Base-by-base conservation (phyloP, 148 eudicot genomes). In the Rhododendron henanense region DNA sequence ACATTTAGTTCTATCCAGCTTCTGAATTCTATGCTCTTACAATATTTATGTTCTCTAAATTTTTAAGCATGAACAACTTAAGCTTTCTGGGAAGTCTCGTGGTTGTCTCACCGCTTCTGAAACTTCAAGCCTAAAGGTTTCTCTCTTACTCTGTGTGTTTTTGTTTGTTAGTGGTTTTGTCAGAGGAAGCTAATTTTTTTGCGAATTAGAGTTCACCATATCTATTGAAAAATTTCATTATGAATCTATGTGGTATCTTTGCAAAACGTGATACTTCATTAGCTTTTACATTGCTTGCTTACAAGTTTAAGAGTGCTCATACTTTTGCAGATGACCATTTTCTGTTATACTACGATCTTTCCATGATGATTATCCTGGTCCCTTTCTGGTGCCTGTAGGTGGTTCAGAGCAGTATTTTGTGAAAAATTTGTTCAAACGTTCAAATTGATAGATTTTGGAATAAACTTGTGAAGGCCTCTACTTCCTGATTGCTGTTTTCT, bases 1-100 rank as follows among this genome's bases (percentile, higher is more conserved):
- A 23, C 25, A 23, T 61, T 2, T 9, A 5, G 25, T n/a, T 71
- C 63, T 45, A 18, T 28, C 39, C 16, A 39, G 78, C 19, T 57
- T 41, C 37, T 28, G 23, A 28, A 33, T 73, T 53, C 7, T 39
- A n/a, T 75, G 44, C 63, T 41, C 13, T 61, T 63, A 9, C 25
- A 57, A 44, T 79, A 41, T 18, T 73, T 89, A 37, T 57, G 82
- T 85, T 77, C 71, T 78, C 84, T 19, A 63, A 82, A n/a, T 84
- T 47, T 31, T 71, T 31, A 86, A 84, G 78, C 94, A 95, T 94
- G 93, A 93, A 15, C 91, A 90, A 85, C 79, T 88, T 69, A 91
- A 84, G 88, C 41, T 84, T 87, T 65, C 85, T 82, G 88, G 88
- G 53, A 91, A 84, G 53, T 73, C 96, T 50, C 91, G 92, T 47